These are phyloP conservation scores for Spiraea crenata DNA, from an alignment of 331 rosid genomes.

Conservation along the genomic window DNA sequence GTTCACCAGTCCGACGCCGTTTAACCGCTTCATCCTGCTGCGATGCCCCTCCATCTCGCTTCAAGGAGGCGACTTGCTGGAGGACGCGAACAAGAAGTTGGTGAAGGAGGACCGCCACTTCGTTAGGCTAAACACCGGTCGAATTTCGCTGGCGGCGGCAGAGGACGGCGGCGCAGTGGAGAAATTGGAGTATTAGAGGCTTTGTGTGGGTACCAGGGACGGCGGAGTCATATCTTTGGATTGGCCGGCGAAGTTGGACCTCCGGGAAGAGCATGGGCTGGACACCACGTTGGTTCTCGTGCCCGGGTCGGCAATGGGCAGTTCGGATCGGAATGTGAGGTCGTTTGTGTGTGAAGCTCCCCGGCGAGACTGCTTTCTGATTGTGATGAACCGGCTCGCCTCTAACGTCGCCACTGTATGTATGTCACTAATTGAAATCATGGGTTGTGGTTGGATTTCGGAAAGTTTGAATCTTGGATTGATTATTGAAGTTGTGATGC, in stretches of 20 bases:
- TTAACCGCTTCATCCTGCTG: constrained; percentile 75
- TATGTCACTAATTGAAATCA: neutral
- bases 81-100: constrained; percentile 46
- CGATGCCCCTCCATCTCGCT: constrained; percentile 75
- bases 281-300: constrained; percentile 80
- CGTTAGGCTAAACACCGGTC: constrained; percentile 47
- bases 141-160: constrained; percentile 18
- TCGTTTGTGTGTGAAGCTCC: constrained; percentile 68
- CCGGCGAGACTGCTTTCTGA: constrained; percentile 65
- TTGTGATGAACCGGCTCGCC: constrained; percentile 89
- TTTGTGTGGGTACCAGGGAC: constrained; percentile 60
- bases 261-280: constrained; percentile 72
- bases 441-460: neutral
- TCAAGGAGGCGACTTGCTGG: constrained; percentile 33
- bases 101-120: constrained; percentile 70
- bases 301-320: constrained; percentile 82
- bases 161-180: constrained; percentile 23
- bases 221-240: constrained; percentile 90
- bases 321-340: constrained; percentile 54
- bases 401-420: constrained; percentile 82
- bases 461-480: neutral
- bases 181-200: constrained; percentile 65
- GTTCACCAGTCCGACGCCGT: constrained; percentile 69
- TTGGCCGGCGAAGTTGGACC: constrained; percentile 84
- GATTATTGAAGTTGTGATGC: neutral